phyloP scores from a whole-genome alignment of 352 stramenopile genomes.

The Phytophthora ohioensis region DNA sequence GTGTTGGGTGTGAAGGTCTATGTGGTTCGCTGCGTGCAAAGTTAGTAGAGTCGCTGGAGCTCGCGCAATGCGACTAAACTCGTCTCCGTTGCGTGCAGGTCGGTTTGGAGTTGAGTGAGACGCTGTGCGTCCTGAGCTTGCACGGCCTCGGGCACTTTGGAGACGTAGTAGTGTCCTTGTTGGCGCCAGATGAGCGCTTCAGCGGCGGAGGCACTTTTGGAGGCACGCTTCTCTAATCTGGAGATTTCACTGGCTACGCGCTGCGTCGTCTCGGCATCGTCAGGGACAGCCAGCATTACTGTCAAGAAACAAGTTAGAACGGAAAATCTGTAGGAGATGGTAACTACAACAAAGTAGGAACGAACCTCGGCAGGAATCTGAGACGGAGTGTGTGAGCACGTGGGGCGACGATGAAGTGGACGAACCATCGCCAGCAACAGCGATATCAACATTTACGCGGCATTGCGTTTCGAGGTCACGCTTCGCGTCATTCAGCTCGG shows the following conservation, averaged over 20 bases:
- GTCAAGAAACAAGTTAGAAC: conserved; percentile 4
- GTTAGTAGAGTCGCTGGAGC: conserved; percentile 68
- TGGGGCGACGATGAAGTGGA: conserved; percentile 21
- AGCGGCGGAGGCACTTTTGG: conserved; percentile 62
- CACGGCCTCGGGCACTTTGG: conserved; percentile 74
- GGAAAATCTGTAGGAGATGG: background rate
- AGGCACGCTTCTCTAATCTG: conserved; percentile 68
- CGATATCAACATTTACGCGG: conserved; percentile 42
- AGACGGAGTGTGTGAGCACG: conserved; percentile 63
- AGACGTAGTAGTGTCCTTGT: conserved; percentile 55
- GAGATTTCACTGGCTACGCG: conserved; percentile 69
- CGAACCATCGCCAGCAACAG: conserved; percentile 4
- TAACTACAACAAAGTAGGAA: conserved; percentile 2
- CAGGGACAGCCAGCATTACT: conserved; percentile 75
- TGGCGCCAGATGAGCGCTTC: conserved; percentile 56
- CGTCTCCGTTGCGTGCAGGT: conserved; percentile 58
- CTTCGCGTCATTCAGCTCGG: conserved; percentile 46
- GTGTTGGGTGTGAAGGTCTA: conserved; percentile 6
- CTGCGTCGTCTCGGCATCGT: conserved; percentile 71
- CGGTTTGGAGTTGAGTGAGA: conserved; percentile 62
- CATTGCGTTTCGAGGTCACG: conserved; percentile 60
- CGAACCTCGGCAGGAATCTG: conserved; percentile 62
- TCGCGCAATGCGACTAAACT: conserved; percentile 64
- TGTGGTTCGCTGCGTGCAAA: background rate
- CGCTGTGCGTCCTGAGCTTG: conserved; percentile 70